Evolutionary conservation across 1,284 basidiomycete genomes (phyloP), one percentile per base, ranked within the genome.

Genomic region (Ceratobasidium sp.): DNA sequence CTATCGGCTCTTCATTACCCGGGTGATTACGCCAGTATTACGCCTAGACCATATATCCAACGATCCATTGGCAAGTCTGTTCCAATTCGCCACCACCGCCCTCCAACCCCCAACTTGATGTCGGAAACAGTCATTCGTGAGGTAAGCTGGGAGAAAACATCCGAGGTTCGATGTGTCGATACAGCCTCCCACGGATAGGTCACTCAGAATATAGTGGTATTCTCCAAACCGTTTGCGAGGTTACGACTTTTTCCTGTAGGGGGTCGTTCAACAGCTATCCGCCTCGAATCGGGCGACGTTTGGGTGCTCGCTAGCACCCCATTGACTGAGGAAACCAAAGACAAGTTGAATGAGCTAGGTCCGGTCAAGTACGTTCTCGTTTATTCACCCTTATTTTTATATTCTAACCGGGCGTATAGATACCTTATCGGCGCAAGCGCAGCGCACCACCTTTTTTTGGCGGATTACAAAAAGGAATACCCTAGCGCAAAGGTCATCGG

Each of bases 281-380:
- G 85, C 78, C 80, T 97, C 68, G 80, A 79, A 55, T 83, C 85
- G 67, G 87, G 89, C 20, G 87, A 86, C 3, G 86, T 97, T 27
- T 96, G 93, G 87, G 82, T 97, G 0, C 82, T 96, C 34, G 94
- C 93, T 0, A 95, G 92, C 1, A 93, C 93, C 2, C 91, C 92
- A 0, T 80, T 94, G 64, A 87, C 88, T 54, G 79, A 83, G 4
- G 88, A 88, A 40, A 96, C 92, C 1, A 90, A 88, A 76, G 75
- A 81, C 1, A 91, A 87, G 70, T 77, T 96, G 31, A 83, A 88
- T 60, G 83, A 87, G 57, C 80, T 97, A 4, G 93, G 94, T 0
- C 84, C 87, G 35, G 92, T 96, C 32, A 89, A 89, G 85, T 90
- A 72, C 72, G 83, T 77, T 22, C n/a, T 43, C 64, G 47, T 69